Evolutionary conservation across 2,329 filamentous ascomycete genomes (phyloP).

Genomic region (Bipolaris gigantea): DNA sequence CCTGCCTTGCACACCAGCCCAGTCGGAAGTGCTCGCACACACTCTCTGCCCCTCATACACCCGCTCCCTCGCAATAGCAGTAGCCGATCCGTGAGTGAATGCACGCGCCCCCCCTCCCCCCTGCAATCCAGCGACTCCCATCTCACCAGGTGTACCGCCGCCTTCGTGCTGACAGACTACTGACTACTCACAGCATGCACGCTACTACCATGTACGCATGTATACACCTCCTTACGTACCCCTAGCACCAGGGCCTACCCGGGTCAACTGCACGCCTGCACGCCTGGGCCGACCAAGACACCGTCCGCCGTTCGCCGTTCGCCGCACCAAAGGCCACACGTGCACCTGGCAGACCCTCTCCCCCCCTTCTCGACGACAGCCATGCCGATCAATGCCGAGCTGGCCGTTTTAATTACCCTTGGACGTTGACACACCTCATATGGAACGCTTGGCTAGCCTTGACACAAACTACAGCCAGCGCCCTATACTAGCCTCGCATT

Average conservation of each 20-base stretch:
- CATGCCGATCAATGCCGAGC: slow-evolving; percentile 12
- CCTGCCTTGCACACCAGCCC: neutral
- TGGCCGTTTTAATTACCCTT: slow-evolving; percentile 19
- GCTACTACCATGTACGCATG: neutral
- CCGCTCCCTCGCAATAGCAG: slow-evolving; percentile 7
- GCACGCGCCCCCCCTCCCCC: neutral
- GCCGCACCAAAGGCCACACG: slow-evolving; percentile 8
- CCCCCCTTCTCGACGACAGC: slow-evolving; percentile 1
- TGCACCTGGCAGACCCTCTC: slow-evolving; percentile 1
- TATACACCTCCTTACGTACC: neutral
- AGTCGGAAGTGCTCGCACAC: neutral
- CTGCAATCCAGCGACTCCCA: neutral
- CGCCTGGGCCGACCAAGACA: slow-evolving; percentile 17
- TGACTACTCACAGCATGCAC: neutral
- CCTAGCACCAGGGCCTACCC: neutral
- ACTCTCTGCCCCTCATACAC: too few species aligned
- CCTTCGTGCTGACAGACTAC: slow-evolving; percentile 18
- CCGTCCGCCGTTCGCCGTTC: slow-evolving; percentile 5
- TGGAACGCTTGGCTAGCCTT: slow-evolving; percentile 16
- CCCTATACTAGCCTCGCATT: slow-evolving; percentile 37
- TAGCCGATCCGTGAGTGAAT: slow-evolving; percentile 6
- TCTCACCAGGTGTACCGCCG: neutral
- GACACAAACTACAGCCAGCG: slow-evolving; percentile 1
- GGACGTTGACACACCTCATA: slow-evolving; percentile 21
- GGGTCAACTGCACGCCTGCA: slow-evolving; percentile 16